A percentile compares a stretch with the other conserved stretches of the same genome.
These are phyloP conservation scores for Penicillium glabrum DNA, from an alignment of 2,329 filamentous ascomycete genomes.

Conservation along the genomic window DNA sequence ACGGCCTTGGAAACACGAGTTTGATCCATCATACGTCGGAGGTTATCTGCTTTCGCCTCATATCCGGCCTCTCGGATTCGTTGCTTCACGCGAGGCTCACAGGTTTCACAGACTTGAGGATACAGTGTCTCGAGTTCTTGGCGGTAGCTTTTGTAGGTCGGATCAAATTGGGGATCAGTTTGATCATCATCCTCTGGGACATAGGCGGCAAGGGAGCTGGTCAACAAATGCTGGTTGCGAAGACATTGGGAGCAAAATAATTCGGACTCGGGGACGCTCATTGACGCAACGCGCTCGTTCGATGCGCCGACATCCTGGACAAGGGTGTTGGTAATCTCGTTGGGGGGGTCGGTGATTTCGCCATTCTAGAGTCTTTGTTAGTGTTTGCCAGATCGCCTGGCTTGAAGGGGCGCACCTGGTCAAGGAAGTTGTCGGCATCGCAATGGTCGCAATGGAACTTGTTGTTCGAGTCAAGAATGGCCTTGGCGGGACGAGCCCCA, in stretches of 20 bases:
- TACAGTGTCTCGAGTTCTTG: constrained; percentile 76
- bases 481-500: constrained; percentile 63
- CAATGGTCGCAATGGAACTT: constrained; percentile 76
- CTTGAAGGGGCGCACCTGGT: constrained; percentile 60
- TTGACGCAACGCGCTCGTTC: constrained; percentile 47
- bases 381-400: background rate
- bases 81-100: constrained; percentile 70
- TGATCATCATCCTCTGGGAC: constrained; percentile 66
- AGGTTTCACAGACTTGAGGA: constrained; percentile 81
- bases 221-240: constrained; percentile 84
- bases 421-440: constrained; percentile 84
- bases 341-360: constrained; percentile 83
- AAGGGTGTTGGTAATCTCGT: constrained; percentile 53
- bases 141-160: constrained; percentile 68
- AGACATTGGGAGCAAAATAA: constrained; percentile 75
- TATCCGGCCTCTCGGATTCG: constrained; percentile 72
- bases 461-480: constrained; percentile 58
- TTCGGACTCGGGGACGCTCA: constrained; percentile 35
- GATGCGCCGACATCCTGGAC: constrained; percentile 34
- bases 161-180: constrained; percentile 67
- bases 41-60: constrained; percentile 77
- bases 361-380: constrained; percentile 61
- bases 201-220: constrained; percentile 75
- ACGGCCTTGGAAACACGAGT: constrained; percentile 42
- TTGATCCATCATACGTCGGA: constrained; percentile 72